Conservation (phyloP, 2,329 filamentous ascomycete species). For the Talaromyces sp. region DNA sequence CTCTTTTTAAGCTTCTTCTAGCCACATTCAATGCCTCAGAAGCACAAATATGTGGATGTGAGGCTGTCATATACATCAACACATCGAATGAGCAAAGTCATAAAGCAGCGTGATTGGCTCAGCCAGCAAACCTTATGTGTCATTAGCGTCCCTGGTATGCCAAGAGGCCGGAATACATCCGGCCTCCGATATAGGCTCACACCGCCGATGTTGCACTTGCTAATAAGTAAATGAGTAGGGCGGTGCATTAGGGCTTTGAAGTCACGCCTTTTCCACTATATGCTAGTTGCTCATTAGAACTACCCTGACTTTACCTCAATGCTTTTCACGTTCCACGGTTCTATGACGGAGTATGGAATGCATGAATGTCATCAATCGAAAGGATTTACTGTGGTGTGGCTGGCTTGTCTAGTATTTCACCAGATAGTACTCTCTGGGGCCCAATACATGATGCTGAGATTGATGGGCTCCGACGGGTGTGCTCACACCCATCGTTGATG, state of each 20-base stretch:
- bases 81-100: constrained; percentile 1
- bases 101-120: constrained; percentile 7
- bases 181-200: constrained; percentile 38
- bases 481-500: no score
- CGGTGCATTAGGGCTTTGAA: not conserved
- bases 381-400: no score
- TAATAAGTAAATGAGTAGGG: not conserved
- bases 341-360: no score
- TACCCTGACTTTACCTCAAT: no score
- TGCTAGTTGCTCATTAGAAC: not conserved
- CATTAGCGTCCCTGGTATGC: constrained; percentile 21
- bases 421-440: no score
- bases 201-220: not conserved
- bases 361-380: no score
- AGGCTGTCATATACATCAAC: not conserved
- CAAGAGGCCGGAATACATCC: constrained; percentile 42
- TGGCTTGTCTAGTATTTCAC: no score
- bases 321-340: no score
- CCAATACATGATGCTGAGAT: no score
- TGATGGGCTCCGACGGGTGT: no score
- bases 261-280: not conserved
- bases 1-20: not conserved
- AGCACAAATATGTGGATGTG: no score
- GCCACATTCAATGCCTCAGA: no score
- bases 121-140: not conserved